phyloP scores from a whole-genome alignment of 768 basidiomycete genomes.

The Tylopilus subfusipes region DNA sequence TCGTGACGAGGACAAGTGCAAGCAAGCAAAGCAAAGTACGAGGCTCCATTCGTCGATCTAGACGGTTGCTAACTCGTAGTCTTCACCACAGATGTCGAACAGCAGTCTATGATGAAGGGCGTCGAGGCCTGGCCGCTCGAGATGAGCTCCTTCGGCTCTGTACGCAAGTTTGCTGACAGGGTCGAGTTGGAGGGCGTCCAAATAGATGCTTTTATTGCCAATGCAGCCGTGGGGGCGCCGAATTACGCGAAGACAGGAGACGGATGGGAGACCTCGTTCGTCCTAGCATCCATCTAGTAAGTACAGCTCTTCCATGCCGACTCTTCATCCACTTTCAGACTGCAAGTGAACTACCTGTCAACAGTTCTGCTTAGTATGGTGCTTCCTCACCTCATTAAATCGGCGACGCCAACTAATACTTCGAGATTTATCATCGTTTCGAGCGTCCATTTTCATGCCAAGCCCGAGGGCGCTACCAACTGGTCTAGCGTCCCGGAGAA shows the following conservation, averaged over 20 bases:
- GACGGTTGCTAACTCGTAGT: neutral
- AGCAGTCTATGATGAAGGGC: slow-evolving; percentile 1
- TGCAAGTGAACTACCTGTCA: slow-evolving; percentile 37
- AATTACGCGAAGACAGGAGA: slow-evolving; percentile 29
- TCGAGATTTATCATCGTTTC: slow-evolving; percentile 32
- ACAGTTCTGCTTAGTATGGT: slow-evolving; percentile 35
- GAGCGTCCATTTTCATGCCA: slow-evolving; percentile 26
- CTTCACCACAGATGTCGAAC: slow-evolving; percentile 17
- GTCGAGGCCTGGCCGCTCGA: slow-evolving; percentile 35
- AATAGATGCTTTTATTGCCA: slow-evolving; percentile 31
- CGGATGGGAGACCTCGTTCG: slow-evolving; percentile 38
- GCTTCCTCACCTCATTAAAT: slow-evolving; percentile 33
- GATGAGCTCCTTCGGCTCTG: slow-evolving; percentile 31
- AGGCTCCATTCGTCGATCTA: neutral
- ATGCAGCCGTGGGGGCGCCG: slow-evolving; percentile 23
- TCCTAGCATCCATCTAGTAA: neutral
- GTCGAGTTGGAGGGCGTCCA: slow-evolving; percentile 26
- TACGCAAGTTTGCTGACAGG: slow-evolving; percentile 30
- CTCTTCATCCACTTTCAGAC: slow-evolving; percentile 11
- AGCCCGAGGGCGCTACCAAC: slow-evolving; percentile 3
- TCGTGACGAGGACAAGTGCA: slow-evolving; percentile 22
- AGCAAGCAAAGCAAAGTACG: slow-evolving; percentile 18
- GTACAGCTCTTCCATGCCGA: neutral
- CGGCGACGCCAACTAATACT: slow-evolving; percentile 20
- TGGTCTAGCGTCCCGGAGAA: slow-evolving; percentile 29